A percentile compares a stretch with the other conserved stretches of the same genome.
Conservation (phyloP, 306 rosid species). For the Dryas drummondii region DNA sequence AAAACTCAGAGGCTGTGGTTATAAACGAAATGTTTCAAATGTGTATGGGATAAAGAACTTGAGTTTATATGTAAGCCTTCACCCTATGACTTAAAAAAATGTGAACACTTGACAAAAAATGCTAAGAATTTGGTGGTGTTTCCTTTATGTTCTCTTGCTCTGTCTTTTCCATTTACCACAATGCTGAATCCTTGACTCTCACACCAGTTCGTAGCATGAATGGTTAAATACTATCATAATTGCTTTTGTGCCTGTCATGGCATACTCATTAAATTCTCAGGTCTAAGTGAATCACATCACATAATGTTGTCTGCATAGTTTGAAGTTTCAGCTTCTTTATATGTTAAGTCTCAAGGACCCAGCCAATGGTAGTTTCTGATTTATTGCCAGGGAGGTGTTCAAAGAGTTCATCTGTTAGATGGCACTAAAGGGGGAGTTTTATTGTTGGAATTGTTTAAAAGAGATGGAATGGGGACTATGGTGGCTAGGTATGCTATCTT, state of each 20-base stretch:
- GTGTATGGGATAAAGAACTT: not conserved
- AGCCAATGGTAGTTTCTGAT: slow-evolving; percentile 37
- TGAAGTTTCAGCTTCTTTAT: slow-evolving; percentile 38
- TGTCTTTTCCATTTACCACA: not conserved
- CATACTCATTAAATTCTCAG: slow-evolving; percentile 23
- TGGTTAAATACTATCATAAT: slow-evolving; percentile 4
- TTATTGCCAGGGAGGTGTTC: slow-evolving; percentile 87
- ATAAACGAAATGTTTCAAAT: not conserved
- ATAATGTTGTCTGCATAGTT: slow-evolving; percentile 24
- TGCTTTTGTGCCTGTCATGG: slow-evolving; percentile 23
- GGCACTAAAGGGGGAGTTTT: slow-evolving; percentile 92
- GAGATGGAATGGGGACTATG: slow-evolving; percentile 99
- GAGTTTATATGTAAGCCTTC: not conserved
- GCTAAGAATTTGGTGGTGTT: not conserved
- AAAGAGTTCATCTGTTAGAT: slow-evolving; percentile 96
- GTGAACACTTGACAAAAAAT: not conserved
- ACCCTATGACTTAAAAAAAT: not conserved
- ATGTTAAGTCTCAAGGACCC: slow-evolving; percentile 28
- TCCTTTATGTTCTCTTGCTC: not conserved
- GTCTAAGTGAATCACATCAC: slow-evolving; percentile 7
- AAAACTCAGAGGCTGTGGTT: not conserved
- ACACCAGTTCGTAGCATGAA: not conserved
- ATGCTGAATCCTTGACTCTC: slow-evolving; percentile 7
- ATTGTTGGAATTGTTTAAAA: slow-evolving; percentile 85
- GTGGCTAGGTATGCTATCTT: slow-evolving; percentile 77